phyloP scores from a whole-genome alignment of 805 yeast species.

The Sugiyamaella boreocaroliniensis region DNA sequence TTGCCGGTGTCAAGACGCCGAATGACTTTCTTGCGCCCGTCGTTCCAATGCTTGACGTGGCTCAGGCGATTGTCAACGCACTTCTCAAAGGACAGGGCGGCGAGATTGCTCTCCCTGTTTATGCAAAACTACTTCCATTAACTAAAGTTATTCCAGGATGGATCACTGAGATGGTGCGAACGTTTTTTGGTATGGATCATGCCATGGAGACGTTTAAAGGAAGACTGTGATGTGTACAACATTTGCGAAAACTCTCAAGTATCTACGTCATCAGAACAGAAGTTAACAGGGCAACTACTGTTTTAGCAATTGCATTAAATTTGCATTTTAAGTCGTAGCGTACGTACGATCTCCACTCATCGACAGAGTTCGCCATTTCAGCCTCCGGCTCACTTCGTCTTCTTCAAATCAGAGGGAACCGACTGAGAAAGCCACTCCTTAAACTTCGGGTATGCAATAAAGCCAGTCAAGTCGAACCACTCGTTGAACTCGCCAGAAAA shows the following conservation, averaged over 20 bases:
- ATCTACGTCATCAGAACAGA: background rate
- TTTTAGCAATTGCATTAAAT: background rate
- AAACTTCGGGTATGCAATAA: conserved; percentile 19
- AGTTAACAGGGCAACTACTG: background rate
- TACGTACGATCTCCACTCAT: no score
- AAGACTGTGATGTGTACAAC: background rate
- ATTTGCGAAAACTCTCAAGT: background rate
- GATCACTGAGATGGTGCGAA: conserved; percentile 11
- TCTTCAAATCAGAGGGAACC: background rate
- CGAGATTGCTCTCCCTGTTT: conserved; percentile 16
- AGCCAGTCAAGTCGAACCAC: conserved; percentile 23
- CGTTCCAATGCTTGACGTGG: conserved; percentile 62
- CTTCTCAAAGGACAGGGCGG: conserved; percentile 45
- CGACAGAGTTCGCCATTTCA: background rate
- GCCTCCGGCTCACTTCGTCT: background rate
- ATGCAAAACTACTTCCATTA: conserved; percentile 12
- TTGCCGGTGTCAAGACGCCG: conserved; percentile 68
- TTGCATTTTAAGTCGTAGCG: no score
- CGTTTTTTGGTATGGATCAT: conserved; percentile 15
- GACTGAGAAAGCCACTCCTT: conserved; percentile 1
- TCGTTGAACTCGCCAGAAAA: conserved; percentile 13
- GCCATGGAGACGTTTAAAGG: conserved; percentile 12
- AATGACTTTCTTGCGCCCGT: conserved; percentile 74
- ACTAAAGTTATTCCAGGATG: conserved; percentile 12
- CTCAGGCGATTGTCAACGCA: conserved; percentile 48